Evolutionary conservation across 1,139 yeast genomes (phyloP), one percentile per base, ranked within the genome.

Genomic region (Yamadazyma pseudoaaseri): DNA sequence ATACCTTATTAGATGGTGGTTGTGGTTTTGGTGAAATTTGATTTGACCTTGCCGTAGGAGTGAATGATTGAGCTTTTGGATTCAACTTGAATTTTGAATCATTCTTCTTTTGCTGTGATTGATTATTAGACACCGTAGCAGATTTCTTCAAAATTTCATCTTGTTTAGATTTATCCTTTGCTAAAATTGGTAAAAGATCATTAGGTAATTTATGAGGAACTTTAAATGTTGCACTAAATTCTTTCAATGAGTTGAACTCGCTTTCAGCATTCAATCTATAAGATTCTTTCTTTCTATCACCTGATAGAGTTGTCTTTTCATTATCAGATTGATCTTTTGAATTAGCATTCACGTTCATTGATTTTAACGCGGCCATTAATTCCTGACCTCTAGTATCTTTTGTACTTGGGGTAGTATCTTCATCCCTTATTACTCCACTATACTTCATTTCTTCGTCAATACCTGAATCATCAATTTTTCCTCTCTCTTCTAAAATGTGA

Each of bases 371-470:
- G 3, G 84, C 84, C 70, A 80, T 71, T 39, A 80, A 60, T 38
- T 79, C 86, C 44, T 75, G 80, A 20, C 84, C 84, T 45, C 84
- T 67, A 8, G 47, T 44, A 28, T 45, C 49, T 20, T 39, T 43
- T 16, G 31, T 37, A 6, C 22, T 7, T 9, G 6, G 9, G 4
- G n/a, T 13, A 7, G 20, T 13, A n/a, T 15, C 26, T 8, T 35
- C 34, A 27, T 37, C 38, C 46, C 66, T 56, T 38, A 70, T 76
- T 34, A 92, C 98, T 29, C 97, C 97, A 3, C 97, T 87, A 54
- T 90, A 92, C 60, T 86, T 86, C 58, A 89, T 97, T 57, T 94
- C 99, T 61, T 92, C 98, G 57, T 92, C 97, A 48, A 86, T 47
- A 3, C 95, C 96, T 42, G 85, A 76, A 54, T 86, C 96, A 53